Base-by-base conservation (phyloP, 1,139 yeast genomes). In the Taphrina pruni region DNA sequence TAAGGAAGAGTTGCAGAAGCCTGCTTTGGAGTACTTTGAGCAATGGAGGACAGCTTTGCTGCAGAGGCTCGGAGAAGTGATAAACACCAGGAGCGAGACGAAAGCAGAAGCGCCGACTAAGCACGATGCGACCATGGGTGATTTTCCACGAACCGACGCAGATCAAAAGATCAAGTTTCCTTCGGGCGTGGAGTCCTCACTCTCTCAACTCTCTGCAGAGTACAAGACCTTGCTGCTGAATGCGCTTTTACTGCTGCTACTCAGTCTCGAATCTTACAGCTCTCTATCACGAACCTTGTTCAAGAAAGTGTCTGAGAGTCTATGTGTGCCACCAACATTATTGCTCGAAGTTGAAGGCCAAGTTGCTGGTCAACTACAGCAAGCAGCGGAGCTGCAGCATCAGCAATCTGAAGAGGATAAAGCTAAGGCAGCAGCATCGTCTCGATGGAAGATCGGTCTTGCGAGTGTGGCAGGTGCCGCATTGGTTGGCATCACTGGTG, bases 401-500 rank as follows among this genome's bases (percentile, higher is more conserved):
- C 58, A 60, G 21, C 55, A 65, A 45, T 60, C 65, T 17, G 64
- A 55, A 12, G 69, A 69, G 20, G 67, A 65, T 38, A 51, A 65
- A 20, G 45, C 54, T 21, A 55, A 60, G 39, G 56, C 60, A 45
- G 55, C 52, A 14, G 35, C 58, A 11, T 51, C 67, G 14, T 58
- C 65, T 11, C 54, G 65, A 2, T 60, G 69, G 71, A 92, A 90
- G 76, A 91, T 95, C 72, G 99, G 99, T 0, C 81, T 95, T 69
- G 99, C 99, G 0, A 94, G 98, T 3, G 83, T 93, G n/a, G 98
- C 98, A n/a, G 99, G 99, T 0, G 93, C 97, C 0, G 81, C 95
- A 43, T 96, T 96, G 1, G 86, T 95, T 70, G 99, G 99, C 1
- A 81, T 95, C 38, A 90, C 97, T 69, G 99, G 97, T 12, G 99